phyloP scores from a whole-genome alignment of 2,329 filamentous ascomycete genomes.

The Dactylellina haptotyla region DNA sequence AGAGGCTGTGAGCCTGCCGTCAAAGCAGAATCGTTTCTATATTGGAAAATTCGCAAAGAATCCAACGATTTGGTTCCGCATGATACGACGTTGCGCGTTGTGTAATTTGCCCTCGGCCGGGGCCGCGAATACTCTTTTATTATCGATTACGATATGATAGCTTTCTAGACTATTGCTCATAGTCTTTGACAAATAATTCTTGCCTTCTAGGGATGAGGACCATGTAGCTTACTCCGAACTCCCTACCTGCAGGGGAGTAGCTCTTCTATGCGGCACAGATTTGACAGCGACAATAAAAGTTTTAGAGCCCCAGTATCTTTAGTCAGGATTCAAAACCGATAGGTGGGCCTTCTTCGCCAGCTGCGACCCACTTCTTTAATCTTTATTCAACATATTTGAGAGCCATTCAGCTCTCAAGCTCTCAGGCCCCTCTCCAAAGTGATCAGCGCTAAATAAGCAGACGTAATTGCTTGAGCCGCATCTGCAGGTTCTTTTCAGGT shows the following conservation, averaged over 20 bases:
- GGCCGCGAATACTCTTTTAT: too few relatives aligned
- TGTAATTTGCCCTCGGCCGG: too few relatives aligned
- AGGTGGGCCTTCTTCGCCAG: background rate
- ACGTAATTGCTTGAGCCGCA: constrained; percentile 36
- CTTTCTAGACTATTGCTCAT: background rate
- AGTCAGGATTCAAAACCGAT: background rate
- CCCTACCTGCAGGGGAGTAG: background rate
- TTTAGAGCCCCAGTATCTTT: background rate
- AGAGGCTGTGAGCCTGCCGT: constrained; percentile 1
- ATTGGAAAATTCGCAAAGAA: too few relatives aligned
- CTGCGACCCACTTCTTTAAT: constrained; percentile 6
- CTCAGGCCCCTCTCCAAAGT: background rate
- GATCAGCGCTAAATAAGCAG: constrained; percentile 29
- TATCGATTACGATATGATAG: background rate
- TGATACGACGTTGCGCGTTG: too few relatives aligned
- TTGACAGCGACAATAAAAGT: background rate
- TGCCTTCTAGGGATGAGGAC: too few relatives aligned
- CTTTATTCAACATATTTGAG: background rate
- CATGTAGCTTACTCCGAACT: background rate
- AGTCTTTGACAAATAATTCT: background rate
- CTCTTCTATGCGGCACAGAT: constrained; percentile 7
- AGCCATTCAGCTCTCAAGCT: constrained; percentile 1
- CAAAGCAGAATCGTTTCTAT: background rate
- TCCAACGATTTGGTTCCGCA: too few relatives aligned
- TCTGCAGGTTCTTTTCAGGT: constrained; percentile 10